phyloP scores from a whole-genome alignment of 2,329 filamentous ascomycete species.

The Trichophyton mentagrophytes region DNA sequence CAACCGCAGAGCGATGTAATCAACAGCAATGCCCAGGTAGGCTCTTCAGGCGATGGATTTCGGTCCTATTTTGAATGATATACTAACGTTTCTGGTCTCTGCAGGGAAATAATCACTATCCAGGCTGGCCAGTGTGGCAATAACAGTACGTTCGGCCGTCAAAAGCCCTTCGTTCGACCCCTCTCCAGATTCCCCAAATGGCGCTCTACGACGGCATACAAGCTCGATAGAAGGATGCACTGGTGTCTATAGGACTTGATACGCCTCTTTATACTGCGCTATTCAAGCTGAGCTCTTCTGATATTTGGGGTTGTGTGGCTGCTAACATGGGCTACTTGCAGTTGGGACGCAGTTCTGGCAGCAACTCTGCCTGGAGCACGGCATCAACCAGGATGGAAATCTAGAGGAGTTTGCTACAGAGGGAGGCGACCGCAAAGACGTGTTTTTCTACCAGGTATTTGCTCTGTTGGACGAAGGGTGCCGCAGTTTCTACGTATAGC shows the following conservation, averaged over 20 bases:
- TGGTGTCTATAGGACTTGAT: neutral
- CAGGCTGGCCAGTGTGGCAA: constrained; percentile 99
- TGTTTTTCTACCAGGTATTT: constrained; percentile 79
- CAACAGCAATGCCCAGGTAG: constrained; percentile 3
- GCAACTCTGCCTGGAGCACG: constrained; percentile 93
- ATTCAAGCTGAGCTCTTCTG: neutral
- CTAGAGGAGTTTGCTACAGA: constrained; percentile 96
- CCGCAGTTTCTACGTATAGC: neutral
- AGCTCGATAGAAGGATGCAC: neutral
- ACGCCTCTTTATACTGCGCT: neutral
- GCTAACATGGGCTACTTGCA: constrained; percentile 27
- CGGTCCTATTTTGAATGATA: neutral
- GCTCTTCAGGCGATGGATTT: neutral
- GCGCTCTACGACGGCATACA: neutral
- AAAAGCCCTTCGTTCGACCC: neutral
- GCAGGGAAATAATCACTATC: constrained; percentile 96
- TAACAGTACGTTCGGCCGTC: constrained; percentile 59
- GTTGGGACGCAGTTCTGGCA: constrained; percentile 99
- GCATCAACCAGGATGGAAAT: constrained; percentile 94
- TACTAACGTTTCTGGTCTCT: constrained; percentile 14
- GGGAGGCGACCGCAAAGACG: constrained; percentile 93
- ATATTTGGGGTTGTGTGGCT: neutral
- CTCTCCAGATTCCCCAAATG: neutral
- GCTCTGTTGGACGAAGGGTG: neutral
- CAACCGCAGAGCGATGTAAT: neutral